Evolutionary conservation across 495 filamentous ascomycete genomes (phyloP), one percentile per base, ranked within the genome.

Genomic region (Penicillium nucicola): DNA sequence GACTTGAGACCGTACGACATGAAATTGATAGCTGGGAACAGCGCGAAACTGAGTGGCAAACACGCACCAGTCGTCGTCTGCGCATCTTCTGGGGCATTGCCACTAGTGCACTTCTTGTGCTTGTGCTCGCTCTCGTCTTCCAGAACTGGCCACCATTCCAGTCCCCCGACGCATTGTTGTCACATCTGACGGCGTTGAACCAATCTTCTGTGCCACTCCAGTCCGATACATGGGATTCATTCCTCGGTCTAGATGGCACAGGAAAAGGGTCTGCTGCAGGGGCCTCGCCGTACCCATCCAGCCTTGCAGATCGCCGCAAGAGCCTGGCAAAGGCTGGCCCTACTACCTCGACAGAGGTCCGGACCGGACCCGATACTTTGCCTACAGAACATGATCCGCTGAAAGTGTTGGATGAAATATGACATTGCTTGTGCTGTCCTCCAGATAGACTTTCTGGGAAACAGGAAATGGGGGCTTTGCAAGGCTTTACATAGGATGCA

Each of bases 11-110:
- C 1, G 86, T 89, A 28, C 70, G 81, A 35, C 60, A 73, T 41
- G 77, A 82, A 46, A 85, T 92, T 35, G 84, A 88, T 58, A 70
- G 71, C 44, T 89, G 86, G 81, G 88, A 89, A 65, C 77, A 76
- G 42, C 77, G 80, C 28, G 89, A 93, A 57, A 67, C 62, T 32
- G 85, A 88, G 59, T 90, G 83, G 84, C 84, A 89, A 71, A 82
- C 82, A 50, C 80, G 74, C 48, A 84, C 84, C 1, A 77, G 81
- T 55, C 81, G 74, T 58, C 70, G 84, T 12, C 68, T 88, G 20
- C 83, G 77, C 42, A 75, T 80, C 20, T 66, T 85, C 55, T 88
- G 84, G 85, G 70, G 76, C 8, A 59, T 81, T 33, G 76, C 80
- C 9, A 50, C 42, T 17, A 50, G 64, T 15, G 53, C 57, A 18